Conservation (phyloP, 352 stramenopile species). For the Thalassiosira livingstoniorum region DNA sequence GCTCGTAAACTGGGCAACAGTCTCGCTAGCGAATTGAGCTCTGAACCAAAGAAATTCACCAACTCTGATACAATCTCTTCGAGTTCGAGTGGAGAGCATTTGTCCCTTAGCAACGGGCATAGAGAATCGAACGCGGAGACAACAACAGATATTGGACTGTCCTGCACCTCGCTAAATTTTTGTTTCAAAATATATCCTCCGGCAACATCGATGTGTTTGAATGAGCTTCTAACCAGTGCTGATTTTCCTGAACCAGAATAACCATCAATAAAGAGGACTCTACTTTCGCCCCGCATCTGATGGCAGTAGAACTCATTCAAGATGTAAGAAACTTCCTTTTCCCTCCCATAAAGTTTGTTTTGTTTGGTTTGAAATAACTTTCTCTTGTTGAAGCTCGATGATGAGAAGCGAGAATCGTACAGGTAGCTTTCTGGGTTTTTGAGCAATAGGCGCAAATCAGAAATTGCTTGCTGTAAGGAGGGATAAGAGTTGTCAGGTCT, state of each 20-base stretch:
- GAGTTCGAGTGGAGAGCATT: slow-evolving; percentile 23
- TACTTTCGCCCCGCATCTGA: slow-evolving; percentile 18
- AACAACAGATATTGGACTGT: slow-evolving; percentile 40
- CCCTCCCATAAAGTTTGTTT: slow-evolving; percentile 47
- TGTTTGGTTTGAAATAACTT: slow-evolving; percentile 16
- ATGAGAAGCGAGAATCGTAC: slow-evolving; percentile 3
- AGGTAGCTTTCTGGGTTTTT: slow-evolving; percentile 43
- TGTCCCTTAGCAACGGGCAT: slow-evolving; percentile 24
- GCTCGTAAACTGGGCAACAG: slow-evolving; percentile 44
- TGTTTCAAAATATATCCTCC: slow-evolving; percentile 40
- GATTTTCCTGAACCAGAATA: slow-evolving; percentile 58
- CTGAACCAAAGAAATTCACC: slow-evolving; percentile 37
- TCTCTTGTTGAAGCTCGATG: background rate
- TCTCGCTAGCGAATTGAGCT: slow-evolving; percentile 29
- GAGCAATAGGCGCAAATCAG: slow-evolving; percentile 46
- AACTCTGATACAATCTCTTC: slow-evolving; percentile 31
- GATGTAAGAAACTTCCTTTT: slow-evolving; percentile 31
- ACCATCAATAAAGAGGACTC: slow-evolving; percentile 52
- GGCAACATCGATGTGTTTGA: slow-evolving; percentile 23
- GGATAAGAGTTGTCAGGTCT: slow-evolving; percentile 3
- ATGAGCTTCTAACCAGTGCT: slow-evolving; percentile 26
- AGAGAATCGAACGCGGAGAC: slow-evolving; percentile 57
- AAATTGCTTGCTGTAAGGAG: slow-evolving; percentile 17
- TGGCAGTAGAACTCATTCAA: slow-evolving; percentile 40
- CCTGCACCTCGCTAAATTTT: slow-evolving; percentile 51